A percentile compares a stretch with the other conserved stretches of the same genome.
Conservation (phyloP, 148 eudicot species). For the Fagopyrum tataricum region DNA sequence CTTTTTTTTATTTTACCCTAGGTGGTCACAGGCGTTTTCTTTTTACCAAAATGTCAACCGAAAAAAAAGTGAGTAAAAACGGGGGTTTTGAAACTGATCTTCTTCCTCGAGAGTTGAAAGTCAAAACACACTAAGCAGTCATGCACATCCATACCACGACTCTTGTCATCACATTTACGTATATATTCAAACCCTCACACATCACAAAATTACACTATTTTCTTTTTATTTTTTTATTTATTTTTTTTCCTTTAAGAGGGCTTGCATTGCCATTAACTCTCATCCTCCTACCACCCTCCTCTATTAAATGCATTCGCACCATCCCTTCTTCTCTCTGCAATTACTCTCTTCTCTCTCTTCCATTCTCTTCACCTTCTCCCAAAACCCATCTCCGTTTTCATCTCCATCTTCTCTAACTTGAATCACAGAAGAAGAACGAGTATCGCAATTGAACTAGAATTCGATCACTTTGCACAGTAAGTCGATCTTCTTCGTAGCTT, state of each 20-base stretch:
- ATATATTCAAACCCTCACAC: slow-evolving; percentile 1
- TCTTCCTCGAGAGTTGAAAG: not conserved
- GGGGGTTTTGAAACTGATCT: not conserved
- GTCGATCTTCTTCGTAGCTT: not conserved
- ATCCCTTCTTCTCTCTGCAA: slow-evolving; percentile 6
- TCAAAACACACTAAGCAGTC: not conserved
- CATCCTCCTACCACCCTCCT: slow-evolving; percentile 11
- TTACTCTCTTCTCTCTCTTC: not conserved
- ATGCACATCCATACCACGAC: not conserved
- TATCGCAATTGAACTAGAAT: not conserved
- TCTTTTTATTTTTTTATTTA: not conserved
- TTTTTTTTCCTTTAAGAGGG: not conserved
- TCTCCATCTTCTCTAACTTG: not conserved
- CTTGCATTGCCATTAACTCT: not conserved
- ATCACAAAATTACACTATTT: not conserved
- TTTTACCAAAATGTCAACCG: not conserved
- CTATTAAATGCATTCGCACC: slow-evolving; percentile 14
- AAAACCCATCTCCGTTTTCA: slow-evolving; percentile 1
- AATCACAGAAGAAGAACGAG: not conserved
- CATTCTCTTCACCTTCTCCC: not conserved
- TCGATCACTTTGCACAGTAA: slow-evolving; percentile 4
- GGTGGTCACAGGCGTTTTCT: not conserved
- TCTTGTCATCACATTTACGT: not conserved
- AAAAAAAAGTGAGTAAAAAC: not conserved
- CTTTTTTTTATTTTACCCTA: too few relatives aligned